Evolutionary conservation across 768 basidiomycete species (phyloP).

Genomic region (Mycena epipterygia): DNA sequence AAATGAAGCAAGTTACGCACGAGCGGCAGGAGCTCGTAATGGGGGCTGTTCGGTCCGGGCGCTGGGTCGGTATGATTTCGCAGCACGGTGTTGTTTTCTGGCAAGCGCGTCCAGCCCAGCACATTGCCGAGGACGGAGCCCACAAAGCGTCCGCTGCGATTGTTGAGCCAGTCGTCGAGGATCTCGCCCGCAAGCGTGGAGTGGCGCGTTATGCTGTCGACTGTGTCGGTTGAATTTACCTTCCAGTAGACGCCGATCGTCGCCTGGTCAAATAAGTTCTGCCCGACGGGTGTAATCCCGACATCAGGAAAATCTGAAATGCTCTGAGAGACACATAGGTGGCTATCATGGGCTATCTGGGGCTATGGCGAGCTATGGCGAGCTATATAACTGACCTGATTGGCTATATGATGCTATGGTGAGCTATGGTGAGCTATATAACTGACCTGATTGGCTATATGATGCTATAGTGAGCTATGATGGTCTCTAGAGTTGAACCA

Average conservation of each 20-base stretch:
- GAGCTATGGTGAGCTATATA: too few relatives aligned
- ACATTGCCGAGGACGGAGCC: neutral
- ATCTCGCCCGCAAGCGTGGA: neutral
- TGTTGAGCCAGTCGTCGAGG: neutral
- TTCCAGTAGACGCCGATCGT: neutral
- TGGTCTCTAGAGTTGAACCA: too few relatives aligned
- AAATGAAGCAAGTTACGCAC: neutral
- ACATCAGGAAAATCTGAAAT: conserved; percentile 24
- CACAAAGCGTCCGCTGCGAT: neutral
- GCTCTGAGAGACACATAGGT: too few relatives aligned
- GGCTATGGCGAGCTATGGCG: too few relatives aligned
- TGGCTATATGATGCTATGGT: too few relatives aligned
- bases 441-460: too few relatives aligned
- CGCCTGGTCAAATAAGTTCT: conserved; percentile 14
- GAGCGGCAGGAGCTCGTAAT: conserved; percentile 22
- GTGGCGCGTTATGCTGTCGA: conserved; percentile 12
- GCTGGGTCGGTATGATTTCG: neutral
- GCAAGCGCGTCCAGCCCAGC: conserved; percentile 13
- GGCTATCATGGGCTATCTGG: too few relatives aligned
- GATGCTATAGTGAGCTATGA: too few relatives aligned
- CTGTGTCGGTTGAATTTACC: conserved; percentile 21
- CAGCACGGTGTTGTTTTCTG: conserved; percentile 5
- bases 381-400: too few relatives aligned
- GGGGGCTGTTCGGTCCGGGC: conserved; percentile 12
- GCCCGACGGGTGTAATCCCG: too few relatives aligned